Percentiles rank a stretch among this genome's conserved stretches.
Conservation (phyloP, 2,329 filamentous ascomycete genomes). For the Fusarium abutilonis region DNA sequence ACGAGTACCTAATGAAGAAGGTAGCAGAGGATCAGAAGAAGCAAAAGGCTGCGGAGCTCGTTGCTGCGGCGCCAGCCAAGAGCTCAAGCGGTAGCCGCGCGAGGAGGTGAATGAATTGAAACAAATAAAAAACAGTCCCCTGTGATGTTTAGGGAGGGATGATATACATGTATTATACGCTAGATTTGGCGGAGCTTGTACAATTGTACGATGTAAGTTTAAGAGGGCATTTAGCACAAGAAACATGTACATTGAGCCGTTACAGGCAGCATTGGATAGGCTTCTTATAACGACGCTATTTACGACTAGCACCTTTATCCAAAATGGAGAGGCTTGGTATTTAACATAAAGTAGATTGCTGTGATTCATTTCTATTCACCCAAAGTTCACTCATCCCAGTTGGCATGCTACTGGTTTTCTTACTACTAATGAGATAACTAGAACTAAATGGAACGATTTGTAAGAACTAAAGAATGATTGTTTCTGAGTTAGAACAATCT, state of each 20-base stretch:
- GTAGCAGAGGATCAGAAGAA: conserved; percentile 49
- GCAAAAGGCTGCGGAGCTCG: conserved; percentile 48
- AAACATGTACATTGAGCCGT: conserved; percentile 38
- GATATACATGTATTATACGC: conserved; percentile 44
- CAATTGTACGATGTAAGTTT: conserved; percentile 44
- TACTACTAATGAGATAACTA: no score
- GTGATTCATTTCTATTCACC: no score
- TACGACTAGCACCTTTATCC: neutral
- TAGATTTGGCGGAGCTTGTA: conserved; percentile 37
- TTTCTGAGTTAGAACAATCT: no score
- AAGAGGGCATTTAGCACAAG: conserved; percentile 35
- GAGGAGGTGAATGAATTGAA: conserved; percentile 35
- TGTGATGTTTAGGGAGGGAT: conserved; percentile 14
- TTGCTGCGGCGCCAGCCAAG: conserved; percentile 41
- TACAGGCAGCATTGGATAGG: neutral
- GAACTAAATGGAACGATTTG: no score
- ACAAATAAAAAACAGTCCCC: neutral
- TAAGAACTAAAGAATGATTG: no score
- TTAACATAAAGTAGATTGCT: neutral
- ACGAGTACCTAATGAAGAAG: conserved; percentile 50
- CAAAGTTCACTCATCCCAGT: no score
- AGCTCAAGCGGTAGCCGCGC: conserved; percentile 31
- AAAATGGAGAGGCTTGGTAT: neutral
- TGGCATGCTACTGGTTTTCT: no score
- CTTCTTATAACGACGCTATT: neutral